Evolutionary conservation across 331 rosid species (phyloP).

Genomic region (Pyrus hybrid): DNA sequence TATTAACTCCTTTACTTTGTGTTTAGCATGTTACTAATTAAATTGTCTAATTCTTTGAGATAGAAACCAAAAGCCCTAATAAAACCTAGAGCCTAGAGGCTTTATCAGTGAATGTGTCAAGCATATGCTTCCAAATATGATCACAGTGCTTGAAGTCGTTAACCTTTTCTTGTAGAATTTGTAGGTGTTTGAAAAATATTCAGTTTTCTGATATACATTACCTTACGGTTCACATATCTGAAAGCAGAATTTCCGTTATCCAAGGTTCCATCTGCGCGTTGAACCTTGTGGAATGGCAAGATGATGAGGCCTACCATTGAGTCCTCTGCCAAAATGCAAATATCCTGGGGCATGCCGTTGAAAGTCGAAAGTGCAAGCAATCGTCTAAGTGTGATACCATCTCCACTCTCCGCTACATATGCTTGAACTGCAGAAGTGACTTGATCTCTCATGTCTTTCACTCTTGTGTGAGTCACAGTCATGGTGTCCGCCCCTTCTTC

Average conservation of each 20-base stretch:
- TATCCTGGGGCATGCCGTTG: conserved; percentile 52
- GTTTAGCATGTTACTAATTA: no score
- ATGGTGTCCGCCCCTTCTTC: conserved; percentile 41
- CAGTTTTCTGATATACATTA: conserved; percentile 11
- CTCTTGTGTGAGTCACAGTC: conserved; percentile 46
- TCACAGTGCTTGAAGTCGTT: not conserved
- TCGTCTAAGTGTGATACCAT: conserved; percentile 54
- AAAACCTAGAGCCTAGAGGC: no score
- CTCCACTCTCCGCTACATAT: conserved; percentile 34
- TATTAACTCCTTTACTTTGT: not conserved
- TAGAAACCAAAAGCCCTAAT: no score
- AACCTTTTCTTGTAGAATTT: not conserved
- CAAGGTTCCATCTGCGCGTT: conserved; percentile 40
- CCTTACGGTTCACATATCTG: conserved; percentile 81
- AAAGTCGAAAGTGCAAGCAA: conserved; percentile 60
- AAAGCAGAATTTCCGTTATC: conserved; percentile 56
- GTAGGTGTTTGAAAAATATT: not conserved
- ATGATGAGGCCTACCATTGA: conserved; percentile 66
- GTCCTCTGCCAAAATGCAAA: conserved; percentile 74
- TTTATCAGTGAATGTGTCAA: no score
- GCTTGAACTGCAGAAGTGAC: conserved; percentile 44
- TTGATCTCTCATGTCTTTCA: conserved; percentile 62
- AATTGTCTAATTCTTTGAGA: no score
- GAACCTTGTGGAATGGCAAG: conserved; percentile 78
- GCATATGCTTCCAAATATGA: not conserved